Evolutionary conservation across 1,284 basidiomycete genomes (phyloP).

Genomic region (Rhizopogon parksii): DNA sequence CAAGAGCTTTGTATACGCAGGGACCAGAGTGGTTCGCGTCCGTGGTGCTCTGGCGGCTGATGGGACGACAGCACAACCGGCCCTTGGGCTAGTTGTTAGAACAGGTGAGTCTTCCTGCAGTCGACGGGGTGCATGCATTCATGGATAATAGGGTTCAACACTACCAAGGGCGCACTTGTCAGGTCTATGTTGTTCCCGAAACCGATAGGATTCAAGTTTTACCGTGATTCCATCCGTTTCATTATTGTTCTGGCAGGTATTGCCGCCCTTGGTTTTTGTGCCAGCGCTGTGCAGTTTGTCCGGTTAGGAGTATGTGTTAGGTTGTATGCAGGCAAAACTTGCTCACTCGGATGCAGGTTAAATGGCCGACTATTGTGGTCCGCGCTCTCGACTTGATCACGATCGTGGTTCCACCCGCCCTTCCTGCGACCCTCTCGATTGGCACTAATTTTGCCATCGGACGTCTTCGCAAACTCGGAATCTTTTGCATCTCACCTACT

Average conservation of each 20-base stretch:
- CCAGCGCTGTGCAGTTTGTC: conserved; percentile 88
- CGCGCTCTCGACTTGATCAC: conserved; percentile 97
- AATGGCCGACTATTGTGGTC: conserved; percentile 86
- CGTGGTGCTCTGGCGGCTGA: conserved; percentile 56
- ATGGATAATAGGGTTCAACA: conserved; percentile 73
- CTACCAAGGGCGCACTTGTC: conserved; percentile 94
- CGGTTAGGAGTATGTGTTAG: conserved; percentile 67
- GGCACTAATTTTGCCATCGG: conserved; percentile 95
- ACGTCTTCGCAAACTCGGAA: conserved; percentile 81
- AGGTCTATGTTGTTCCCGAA: conserved; percentile 99
- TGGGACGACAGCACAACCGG: conserved; percentile 53
- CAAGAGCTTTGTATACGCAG: conserved; percentile 87
- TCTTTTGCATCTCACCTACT: conserved; percentile 97
- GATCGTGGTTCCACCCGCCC: conserved; percentile 94
- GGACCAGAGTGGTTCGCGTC: conserved; percentile 91
- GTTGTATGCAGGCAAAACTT: background rate
- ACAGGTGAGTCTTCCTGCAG: conserved; percentile 53
- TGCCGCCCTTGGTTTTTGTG: conserved; percentile 82
- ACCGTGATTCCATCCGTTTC: conserved; percentile 96
- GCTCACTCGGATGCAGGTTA: conserved; percentile 44
- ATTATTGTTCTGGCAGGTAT: conserved; percentile 88
- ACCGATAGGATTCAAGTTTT: conserved; percentile 96
- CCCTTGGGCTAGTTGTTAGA: conserved; percentile 85
- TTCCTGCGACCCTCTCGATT: conserved; percentile 96
- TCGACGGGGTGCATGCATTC: background rate